Percentiles rank a stretch among this genome's conserved stretches.
These are phyloP conservation scores for Fusarium sarcochroum DNA, from an alignment of 2,329 filamentous ascomycete genomes.

Conservation along the genomic window DNA sequence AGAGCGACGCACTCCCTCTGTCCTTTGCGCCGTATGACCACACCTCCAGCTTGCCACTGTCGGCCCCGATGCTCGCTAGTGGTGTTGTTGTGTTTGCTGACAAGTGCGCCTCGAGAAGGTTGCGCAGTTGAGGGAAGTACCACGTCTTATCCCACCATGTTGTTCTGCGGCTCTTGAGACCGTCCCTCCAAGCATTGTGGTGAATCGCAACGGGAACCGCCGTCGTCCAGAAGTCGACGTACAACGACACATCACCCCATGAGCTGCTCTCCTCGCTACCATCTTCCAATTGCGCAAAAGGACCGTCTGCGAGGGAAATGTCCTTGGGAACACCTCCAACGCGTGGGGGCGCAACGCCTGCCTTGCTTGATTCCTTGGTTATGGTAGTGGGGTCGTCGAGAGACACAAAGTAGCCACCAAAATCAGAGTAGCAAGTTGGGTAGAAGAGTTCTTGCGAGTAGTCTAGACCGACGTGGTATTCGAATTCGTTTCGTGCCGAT, in stretches of 20 bases:
- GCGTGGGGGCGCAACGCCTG: constrained; percentile 45
- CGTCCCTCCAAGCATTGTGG: constrained; percentile 47
- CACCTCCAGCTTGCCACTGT: constrained; percentile 27
- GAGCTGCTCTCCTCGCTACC: neutral
- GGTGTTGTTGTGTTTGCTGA: constrained; percentile 30
- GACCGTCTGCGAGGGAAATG: constrained; percentile 31
- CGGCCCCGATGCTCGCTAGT: constrained; percentile 31
- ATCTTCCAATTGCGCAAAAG: constrained; percentile 25
- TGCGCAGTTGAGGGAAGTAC: constrained; percentile 46
- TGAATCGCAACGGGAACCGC: constrained; percentile 45
- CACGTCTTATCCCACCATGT: constrained; percentile 48
- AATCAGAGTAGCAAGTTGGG: constrained; percentile 50
- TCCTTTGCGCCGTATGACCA: constrained; percentile 31
- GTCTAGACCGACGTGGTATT: constrained; percentile 50
- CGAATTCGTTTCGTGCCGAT: constrained; percentile 36
- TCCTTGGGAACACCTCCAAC: constrained; percentile 43
- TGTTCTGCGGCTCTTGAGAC: constrained; percentile 41
- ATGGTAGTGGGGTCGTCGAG: constrained; percentile 35
- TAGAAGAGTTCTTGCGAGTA: constrained; percentile 51
- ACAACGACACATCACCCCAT: constrained; percentile 45
- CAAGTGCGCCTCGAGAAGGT: constrained; percentile 38
- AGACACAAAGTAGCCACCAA: constrained; percentile 45
- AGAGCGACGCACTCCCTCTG: constrained; percentile 22
- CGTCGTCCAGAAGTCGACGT: constrained; percentile 45
- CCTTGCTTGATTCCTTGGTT: constrained; percentile 30